Evolutionary conservation across 352 stramenopile genomes (phyloP).

Genomic region (Phytopythium mirpurense): DNA sequence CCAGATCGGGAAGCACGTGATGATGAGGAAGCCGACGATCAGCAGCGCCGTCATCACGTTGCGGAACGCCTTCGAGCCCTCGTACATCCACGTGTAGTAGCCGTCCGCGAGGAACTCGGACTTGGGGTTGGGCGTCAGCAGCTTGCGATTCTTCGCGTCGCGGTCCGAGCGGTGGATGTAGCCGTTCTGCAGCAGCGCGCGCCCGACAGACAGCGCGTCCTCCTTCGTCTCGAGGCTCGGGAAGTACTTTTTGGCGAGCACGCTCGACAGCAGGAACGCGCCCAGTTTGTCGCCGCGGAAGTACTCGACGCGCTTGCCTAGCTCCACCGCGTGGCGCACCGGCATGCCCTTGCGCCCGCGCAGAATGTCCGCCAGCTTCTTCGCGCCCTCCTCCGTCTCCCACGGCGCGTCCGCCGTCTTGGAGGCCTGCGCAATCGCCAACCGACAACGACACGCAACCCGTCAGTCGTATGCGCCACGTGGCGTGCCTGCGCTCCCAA

Average conservation of each 20-base stretch:
- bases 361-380: conserved; percentile 82
- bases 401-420: conserved; percentile 47
- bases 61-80: conserved; percentile 96
- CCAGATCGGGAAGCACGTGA: conserved; percentile 99
- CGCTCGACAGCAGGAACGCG: conserved; percentile 73
- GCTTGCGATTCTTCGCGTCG: conserved; percentile 82
- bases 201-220: conserved; percentile 65
- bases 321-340: conserved; percentile 84
- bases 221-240: conserved; percentile 77
- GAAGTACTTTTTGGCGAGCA: conserved; percentile 80
- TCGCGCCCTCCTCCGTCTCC: conserved; percentile 68
- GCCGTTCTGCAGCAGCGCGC: conserved; percentile 65
- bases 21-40: conserved; percentile 96
- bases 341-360: conserved; percentile 84
- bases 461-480: background rate
- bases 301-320: conserved; percentile 90
- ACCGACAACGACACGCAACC: background rate
- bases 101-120: conserved; percentile 94
- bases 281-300: conserved; percentile 87
- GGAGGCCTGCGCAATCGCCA: background rate
- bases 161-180: conserved; percentile 88
- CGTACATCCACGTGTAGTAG: conserved; percentile 99
- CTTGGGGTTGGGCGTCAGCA: conserved; percentile 73
- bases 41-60: conserved; percentile 97
- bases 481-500: background rate